Conservation (phyloP, 1,139 yeast species). For the Geotrichum aggregatum region DNA sequence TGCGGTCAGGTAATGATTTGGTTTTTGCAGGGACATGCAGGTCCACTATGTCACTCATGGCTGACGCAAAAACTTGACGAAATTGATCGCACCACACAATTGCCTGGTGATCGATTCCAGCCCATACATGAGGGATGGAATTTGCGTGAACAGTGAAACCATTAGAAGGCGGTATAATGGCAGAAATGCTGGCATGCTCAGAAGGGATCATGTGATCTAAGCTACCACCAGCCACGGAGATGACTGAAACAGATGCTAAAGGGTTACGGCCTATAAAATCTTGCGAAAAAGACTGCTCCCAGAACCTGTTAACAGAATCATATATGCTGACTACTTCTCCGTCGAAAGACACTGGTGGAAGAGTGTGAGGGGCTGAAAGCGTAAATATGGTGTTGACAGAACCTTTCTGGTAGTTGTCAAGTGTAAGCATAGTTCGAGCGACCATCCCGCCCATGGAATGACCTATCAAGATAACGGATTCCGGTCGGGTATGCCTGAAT, state of each 20-base stretch:
- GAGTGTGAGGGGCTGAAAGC: slow-evolving; percentile 77
- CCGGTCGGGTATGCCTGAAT: slow-evolving; percentile 39
- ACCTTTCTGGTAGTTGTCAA: slow-evolving; percentile 59
- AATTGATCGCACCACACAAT: slow-evolving; percentile 86
- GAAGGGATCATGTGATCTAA: slow-evolving; percentile 71
- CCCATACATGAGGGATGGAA: slow-evolving; percentile 84
- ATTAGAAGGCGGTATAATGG: slow-evolving; percentile 58
- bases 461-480: slow-evolving; percentile 63
- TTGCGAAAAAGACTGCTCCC: slow-evolving; percentile 54
- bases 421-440: slow-evolving; percentile 68
- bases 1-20: slow-evolving; percentile 49
- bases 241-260: slow-evolving; percentile 33
- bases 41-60: slow-evolving; percentile 55
- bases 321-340: slow-evolving; percentile 68
- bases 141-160: slow-evolving; percentile 76
- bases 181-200: slow-evolving; percentile 67
- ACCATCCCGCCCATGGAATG: slow-evolving; percentile 93
- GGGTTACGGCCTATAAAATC: slow-evolving; percentile 34
- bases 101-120: slow-evolving; percentile 82
- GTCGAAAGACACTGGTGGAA: slow-evolving; percentile 82
- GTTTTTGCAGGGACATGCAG: slow-evolving; percentile 50
- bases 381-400: slow-evolving; percentile 73
- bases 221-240: slow-evolving; percentile 74
- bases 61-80: slow-evolving; percentile 52
- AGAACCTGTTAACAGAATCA: slow-evolving; percentile 63